Conservation (phyloP, 208 protist genomes). For the Naegleria gruberi region DNA sequence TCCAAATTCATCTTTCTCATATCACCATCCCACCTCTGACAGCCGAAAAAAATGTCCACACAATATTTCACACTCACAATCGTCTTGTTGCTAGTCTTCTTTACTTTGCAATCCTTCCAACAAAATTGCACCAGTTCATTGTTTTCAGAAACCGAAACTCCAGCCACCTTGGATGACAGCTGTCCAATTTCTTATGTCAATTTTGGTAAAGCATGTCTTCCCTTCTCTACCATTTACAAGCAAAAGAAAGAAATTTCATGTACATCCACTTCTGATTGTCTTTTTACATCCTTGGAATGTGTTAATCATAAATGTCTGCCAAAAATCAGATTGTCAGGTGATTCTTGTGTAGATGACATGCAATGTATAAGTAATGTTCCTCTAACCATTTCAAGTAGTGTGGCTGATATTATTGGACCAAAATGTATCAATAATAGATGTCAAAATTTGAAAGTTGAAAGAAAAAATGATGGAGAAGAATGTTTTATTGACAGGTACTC, state of each 20-base stretch:
- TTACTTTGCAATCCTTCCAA: too few species aligned
- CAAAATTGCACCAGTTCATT: too few species aligned
- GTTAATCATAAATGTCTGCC: neutral
- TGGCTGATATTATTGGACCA: neutral
- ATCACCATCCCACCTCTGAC: too few species aligned
- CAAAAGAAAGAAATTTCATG: neutral
- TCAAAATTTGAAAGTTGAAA: neutral
- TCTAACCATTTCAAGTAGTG: neutral
- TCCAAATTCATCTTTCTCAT: too few species aligned
- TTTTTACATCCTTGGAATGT: neutral
- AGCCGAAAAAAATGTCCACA: too few species aligned
- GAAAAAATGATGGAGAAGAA: neutral
- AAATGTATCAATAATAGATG: too few species aligned
- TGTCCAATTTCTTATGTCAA: neutral
- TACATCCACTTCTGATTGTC: neutral
- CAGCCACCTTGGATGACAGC: neutral
- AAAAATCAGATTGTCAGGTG: neutral
- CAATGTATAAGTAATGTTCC: neutral
- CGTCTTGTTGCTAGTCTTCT: too few species aligned
- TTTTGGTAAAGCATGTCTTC: neutral
- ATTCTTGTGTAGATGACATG: neutral
- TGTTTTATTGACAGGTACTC: neutral
- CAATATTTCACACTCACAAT: too few species aligned
- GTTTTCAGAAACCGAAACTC: too few species aligned
- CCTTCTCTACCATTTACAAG: neutral